phyloP scores from a whole-genome alignment of 345 rosid species.

The Cochlearia excelsa region DNA sequence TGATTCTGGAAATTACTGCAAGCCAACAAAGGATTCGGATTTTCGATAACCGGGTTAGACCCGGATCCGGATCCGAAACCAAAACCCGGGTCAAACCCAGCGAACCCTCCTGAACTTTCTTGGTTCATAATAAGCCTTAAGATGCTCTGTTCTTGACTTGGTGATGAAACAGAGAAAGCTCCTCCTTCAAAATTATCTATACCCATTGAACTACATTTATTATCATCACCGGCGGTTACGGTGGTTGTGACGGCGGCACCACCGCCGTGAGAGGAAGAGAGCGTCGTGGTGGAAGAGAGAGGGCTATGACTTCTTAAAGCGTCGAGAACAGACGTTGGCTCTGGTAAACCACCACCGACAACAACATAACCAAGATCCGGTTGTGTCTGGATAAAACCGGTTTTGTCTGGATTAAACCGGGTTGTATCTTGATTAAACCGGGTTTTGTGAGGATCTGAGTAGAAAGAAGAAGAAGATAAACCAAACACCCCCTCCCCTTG shows the following conservation, averaged over 20 bases:
- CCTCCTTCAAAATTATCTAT: constrained; percentile 58
- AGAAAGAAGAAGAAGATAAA: constrained; percentile 36
- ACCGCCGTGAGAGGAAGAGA: constrained; percentile 70
- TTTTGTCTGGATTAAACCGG: constrained; percentile 23
- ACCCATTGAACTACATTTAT: constrained; percentile 57
- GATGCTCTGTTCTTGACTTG: constrained; percentile 63
- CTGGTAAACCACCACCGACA: constrained; percentile 42
- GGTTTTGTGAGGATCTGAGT: constrained; percentile 33
- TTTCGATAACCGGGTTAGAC: constrained; percentile 19
- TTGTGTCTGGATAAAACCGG: background rate
- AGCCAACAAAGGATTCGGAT: constrained; percentile 30
- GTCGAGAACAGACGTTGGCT: constrained; percentile 68
- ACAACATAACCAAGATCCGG: constrained; percentile 45
- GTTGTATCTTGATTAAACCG: background rate
- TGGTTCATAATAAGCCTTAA: constrained; percentile 68
- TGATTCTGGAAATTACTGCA: constrained; percentile 38
- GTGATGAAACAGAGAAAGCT: constrained; percentile 51
- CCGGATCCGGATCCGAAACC: constrained; percentile 49
- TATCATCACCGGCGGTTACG: constrained; percentile 28
- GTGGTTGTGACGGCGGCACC: constrained; percentile 25
- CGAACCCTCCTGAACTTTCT: constrained; percentile 54
- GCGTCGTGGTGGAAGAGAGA: constrained; percentile 49
- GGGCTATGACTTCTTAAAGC: constrained; percentile 55
- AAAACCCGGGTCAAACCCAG: constrained; percentile 59
- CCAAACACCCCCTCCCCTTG: constrained; percentile 82